Evolutionary conservation across 257 asterid species (phyloP).

Genomic region (Agastache rugosa): DNA sequence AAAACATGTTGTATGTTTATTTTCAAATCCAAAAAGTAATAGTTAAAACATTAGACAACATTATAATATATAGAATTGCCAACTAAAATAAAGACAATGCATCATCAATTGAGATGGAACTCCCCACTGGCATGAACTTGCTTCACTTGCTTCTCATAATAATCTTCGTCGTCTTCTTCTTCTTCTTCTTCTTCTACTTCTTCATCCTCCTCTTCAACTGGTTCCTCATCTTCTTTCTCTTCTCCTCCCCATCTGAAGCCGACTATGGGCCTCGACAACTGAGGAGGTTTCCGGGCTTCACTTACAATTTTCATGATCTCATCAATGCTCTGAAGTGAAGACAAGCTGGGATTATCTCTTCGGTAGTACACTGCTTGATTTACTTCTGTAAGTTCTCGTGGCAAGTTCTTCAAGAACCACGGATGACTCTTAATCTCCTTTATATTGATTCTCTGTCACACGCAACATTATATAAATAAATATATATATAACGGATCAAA

Average conservation of each 20-base stretch:
- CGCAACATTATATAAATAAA: background rate
- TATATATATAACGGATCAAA: too few species aligned
- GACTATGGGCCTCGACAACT: slow-evolving; percentile 36
- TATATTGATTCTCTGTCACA: slow-evolving; percentile 57
- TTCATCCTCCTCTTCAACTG: slow-evolving; percentile 25
- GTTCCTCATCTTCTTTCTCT: slow-evolving; percentile 42
- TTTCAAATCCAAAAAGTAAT: background rate
- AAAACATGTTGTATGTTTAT: background rate
- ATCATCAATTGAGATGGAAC: slow-evolving; percentile 44
- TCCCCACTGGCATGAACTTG: slow-evolving; percentile 82
- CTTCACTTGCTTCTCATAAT: slow-evolving; percentile 73
- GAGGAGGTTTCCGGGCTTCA: slow-evolving; percentile 64
- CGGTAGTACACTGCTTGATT: slow-evolving; percentile 63
- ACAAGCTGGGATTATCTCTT: slow-evolving; percentile 56
- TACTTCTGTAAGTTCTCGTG: slow-evolving; percentile 61
- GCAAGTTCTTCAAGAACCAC: slow-evolving; percentile 75
- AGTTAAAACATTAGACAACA: background rate
- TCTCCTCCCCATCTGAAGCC: slow-evolving; percentile 73
- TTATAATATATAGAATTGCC: too few species aligned
- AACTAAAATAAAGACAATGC: background rate
- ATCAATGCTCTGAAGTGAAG: slow-evolving; percentile 63
- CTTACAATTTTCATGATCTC: slow-evolving; percentile 79
- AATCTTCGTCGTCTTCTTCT: slow-evolving; percentile 60
- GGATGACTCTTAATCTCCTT: slow-evolving; percentile 65
- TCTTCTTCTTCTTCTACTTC: slow-evolving; percentile 55